Evolutionary conservation across 2,329 filamentous ascomycete species (phyloP), one percentile per base, ranked within the genome.

Genomic region (Trichoderma sp.): DNA sequence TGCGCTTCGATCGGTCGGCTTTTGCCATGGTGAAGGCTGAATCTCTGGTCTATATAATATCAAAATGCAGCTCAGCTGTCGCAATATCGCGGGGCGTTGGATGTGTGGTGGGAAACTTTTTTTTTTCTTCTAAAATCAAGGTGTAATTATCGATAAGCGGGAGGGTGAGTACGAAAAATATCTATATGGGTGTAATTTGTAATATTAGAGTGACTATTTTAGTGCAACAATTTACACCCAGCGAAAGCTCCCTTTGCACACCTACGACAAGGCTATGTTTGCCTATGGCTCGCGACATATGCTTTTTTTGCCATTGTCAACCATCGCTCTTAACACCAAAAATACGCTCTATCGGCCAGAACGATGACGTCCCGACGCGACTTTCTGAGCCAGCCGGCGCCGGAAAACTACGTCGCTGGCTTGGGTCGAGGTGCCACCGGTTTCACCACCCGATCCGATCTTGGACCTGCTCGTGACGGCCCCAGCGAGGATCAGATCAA

Each of bases 401-500:
- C 91, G 13, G 91, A 93, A 74, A 94, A 94, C 79, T 94, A 94
- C 76, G 94, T 99, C 71, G 95, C 95, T 71, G 95, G 95, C 87
- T 89, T 99, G 71, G 95, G 95, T 81, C 92, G 96, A 85, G 95
- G 95, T 81, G 96, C 96, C 25, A 99, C 95, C 8, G 95, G 96
- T 69, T 99, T 99, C 82, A 98, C 95, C 17, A 99, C 95, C 48
- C 89, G 96, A 75, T 98, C 94, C 67, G 95, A 99, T 86, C 85
- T 99, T 68, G 95, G 96, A 68, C 95, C 96, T 60, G 94, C 94
- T 68, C 88, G 94, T 74, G 94, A 97, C 82, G 95, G 95, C 17
- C 95, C 95, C 58, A 97, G 92, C 70, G 94, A 97, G 75, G 95
- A 99, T 78, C 94, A 98, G 81, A 97, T 99, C 81, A 97, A 98